Evolutionary conservation across 371 early-diverging fungal species (phyloP), one percentile per base, ranked within the genome.

Genomic region (Mortierella sp.): DNA sequence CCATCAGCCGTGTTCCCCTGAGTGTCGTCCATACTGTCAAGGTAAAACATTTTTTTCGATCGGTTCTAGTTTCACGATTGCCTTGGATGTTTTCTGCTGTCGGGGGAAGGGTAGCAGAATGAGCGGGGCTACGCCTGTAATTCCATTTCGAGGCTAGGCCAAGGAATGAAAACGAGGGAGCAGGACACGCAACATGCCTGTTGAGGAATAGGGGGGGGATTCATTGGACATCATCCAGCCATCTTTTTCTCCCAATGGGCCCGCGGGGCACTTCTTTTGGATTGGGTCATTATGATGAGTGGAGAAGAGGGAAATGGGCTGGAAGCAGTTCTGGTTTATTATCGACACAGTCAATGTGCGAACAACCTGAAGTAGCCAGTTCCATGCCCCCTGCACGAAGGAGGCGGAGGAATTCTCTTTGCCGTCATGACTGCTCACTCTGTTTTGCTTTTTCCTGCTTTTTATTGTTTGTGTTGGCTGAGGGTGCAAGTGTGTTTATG

Each of bases 1-100:
- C 97, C 24, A 93, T 97, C 59, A 90, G 94, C 75, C 86, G 91
- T 43, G 95, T 96, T 24, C 94, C 97, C 10, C 94, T 98, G 19
- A 94, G 94, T 73, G 91, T 97, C 76, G 95, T 96, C 2, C 97
- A 98, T 79, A 97, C 98, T 24, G 94, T 97, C 81, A 97, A 97
- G 93, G 96, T 96, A 90, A 16, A 50, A 9, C 19, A 16, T 2
- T 50, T 69, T 19, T 31, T 69, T 34, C 59, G 11, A 57, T 31
- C 26, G 28, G 59, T 57, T 57, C 59, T 57, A 31, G 28, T 14
- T 57, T 26, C 26, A 28, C 59, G 31, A 14, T 28, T 5, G 50
- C 50, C 51, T 21, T 61, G 28, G 34, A 54, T 40, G 26, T 24
- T 24, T 50, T 40, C 28, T 44, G 21, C 16, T 6, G 5, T 40